phyloP scores from a whole-genome alignment of 139 green algal genomes.

The Micractinium sp. region DNA sequence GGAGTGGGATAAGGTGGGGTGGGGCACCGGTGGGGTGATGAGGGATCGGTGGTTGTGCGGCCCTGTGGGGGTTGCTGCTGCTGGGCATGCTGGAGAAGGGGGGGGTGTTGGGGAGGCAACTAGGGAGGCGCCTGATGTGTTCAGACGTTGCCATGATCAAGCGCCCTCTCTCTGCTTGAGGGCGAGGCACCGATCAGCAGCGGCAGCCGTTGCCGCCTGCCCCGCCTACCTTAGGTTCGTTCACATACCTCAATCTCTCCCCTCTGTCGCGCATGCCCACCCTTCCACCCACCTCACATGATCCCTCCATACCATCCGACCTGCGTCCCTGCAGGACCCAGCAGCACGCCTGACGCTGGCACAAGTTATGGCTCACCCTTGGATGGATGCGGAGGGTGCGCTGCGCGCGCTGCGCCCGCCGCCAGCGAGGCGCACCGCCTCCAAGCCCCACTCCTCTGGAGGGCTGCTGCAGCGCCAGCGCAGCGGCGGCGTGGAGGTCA shows the following conservation, averaged over 20 bases:
- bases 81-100: neutral
- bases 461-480: neutral
- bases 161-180: no score
- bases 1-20: no score
- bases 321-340: slow-evolving; percentile 62
- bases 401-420: slow-evolving; percentile 41
- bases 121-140: no score
- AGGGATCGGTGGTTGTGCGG: neutral
- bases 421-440: neutral
- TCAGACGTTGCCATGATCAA: no score
- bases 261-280: neutral
- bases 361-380: slow-evolving; percentile 76
- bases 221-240: no score
- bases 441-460: neutral
- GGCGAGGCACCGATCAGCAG: no score
- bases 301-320: neutral
- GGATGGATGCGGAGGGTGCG: slow-evolving; percentile 61
- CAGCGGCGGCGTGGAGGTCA: neutral
- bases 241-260: no score
- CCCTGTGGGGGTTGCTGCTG: neutral
- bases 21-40: no score
- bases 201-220: no score
- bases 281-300: neutral
- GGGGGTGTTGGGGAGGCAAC: no score
- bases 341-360: slow-evolving; percentile 70